Base-by-base conservation (phyloP, 208 protist genomes). In the Acanthamoeba culbertsoni region DNA sequence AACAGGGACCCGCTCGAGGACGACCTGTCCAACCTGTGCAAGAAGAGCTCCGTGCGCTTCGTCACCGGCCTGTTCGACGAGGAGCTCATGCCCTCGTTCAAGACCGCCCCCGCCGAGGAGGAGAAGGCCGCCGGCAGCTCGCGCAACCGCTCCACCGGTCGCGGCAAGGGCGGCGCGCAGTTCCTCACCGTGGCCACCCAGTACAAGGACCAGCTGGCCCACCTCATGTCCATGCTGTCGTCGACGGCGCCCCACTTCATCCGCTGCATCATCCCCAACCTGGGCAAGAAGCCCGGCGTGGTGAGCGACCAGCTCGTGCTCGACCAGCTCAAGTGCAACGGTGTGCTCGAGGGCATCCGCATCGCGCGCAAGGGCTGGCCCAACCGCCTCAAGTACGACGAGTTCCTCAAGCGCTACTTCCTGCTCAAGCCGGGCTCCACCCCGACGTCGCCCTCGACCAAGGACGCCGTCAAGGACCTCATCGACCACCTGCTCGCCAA, bases 271-370 rank as follows among this genome's bases (percentile, higher is more conserved):
- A 95, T 97, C 84, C 97, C 97, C 75, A 98, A 98, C 93, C 82
- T 97, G 88, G 79, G 95, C 51, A 95, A 98, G 95, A 93, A 94
- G 16, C 88, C 95, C 37, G 94, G 55, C 8, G 53, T 92, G 26
- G 46, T 96, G 1, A 68, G 92, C 71, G 91, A 96, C 40, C 65
- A 95, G 31, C 84, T 96, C 46, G 96, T 97, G 33, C 88, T 97
- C 26, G 94, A 96, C 10, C 96, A 97, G 94, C 77, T 98, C 20
- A 93, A 94, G 45, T 98, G 96, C 94, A 97, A 97, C 93, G 97
- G 97, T 97, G 96, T 98, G 26, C 93, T 98, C 33, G 97, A 97
- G 93, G 96, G 96, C 95, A 97, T 97, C 55, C 95, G 96, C 93
- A 97, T 97, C 51, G 93, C 93, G 35, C 94, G 96, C 71, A 94